These are phyloP conservation scores for Starmera caribaea DNA, from an alignment of 805 yeast species.

Conservation along the genomic window DNA sequence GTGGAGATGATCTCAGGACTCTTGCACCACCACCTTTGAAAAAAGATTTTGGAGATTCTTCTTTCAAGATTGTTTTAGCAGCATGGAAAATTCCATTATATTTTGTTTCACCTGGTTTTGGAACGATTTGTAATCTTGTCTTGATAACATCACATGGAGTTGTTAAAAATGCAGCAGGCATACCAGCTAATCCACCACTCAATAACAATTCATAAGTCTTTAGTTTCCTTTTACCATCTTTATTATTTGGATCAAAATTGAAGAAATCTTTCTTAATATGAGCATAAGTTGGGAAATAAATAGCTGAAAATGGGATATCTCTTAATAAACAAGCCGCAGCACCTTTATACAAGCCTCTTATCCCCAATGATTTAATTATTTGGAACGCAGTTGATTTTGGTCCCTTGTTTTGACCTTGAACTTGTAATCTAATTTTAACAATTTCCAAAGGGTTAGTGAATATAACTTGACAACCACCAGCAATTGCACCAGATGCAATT, in stretches of 20 bases:
- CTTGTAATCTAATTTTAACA: slow-evolving; percentile 89
- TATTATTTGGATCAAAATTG: slow-evolving; percentile 67
- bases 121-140: slow-evolving; percentile 84
- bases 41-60: slow-evolving; percentile 80
- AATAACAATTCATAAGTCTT: slow-evolving; percentile 76
- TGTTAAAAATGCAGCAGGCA: slow-evolving; percentile 94
- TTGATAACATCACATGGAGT: slow-evolving; percentile 97
- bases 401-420: slow-evolving; percentile 61
- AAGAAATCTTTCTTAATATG: slow-evolving; percentile 79
- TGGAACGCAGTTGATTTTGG: slow-evolving; percentile 46
- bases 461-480: slow-evolving; percentile 94
- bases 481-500: slow-evolving; percentile 81
- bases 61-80: slow-evolving; percentile 57
- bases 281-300: slow-evolving; percentile 95
- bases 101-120: slow-evolving; percentile 64
- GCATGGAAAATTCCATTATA: slow-evolving; percentile 78
- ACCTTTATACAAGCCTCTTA: slow-evolving; percentile 85
- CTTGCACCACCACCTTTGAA: slow-evolving; percentile 97
- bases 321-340: slow-evolving; percentile 84
- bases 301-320: slow-evolving; percentile 95
- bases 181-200: slow-evolving; percentile 94
- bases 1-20: slow-evolving; percentile 92
- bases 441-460: slow-evolving; percentile 95
- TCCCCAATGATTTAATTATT: slow-evolving; percentile 71
- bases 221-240: slow-evolving; percentile 46